Base-by-base conservation (phyloP, 1,139 yeast species). In the Ogataea hybrid region DNA sequence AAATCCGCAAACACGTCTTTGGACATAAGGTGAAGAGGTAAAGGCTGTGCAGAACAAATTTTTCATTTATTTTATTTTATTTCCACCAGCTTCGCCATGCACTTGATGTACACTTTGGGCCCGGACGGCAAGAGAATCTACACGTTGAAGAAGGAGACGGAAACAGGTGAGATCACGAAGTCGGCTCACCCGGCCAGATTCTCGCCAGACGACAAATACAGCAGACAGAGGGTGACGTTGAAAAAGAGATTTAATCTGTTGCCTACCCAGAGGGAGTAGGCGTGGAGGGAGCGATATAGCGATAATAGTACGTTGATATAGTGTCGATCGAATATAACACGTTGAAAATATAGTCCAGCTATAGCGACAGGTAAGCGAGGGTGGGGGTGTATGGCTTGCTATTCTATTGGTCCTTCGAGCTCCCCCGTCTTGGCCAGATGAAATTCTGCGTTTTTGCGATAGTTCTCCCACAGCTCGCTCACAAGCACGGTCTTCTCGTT, bases 161-260 rank as follows among this genome's bases (percentile, higher is more conserved):
- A 76, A 50, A 70, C 73, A 9, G 97, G 97, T 51, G 96, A 89
- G 68, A 89, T 92, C 74, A 94, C 99, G 65, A 88, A 89, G 73
- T 86, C 96, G 53, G 98, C 98, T 27, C 99, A 94, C 68, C 99
- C 99, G 50, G 98, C 99, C 44, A 82, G 99, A 69, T 92, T 92
- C 68, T 92, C 98, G 37, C 99, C 99, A 57, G 99, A 92, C 65
- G 99, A 92, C 78, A 92, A 92, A 72, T 92, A 88, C 75, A 92
- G 98, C 44, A 85, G 97, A 77, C 97, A 92, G 71, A 86, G 99
- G 78, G 97, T 92, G 41, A 92, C 97, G 41, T 78, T 92, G 64
- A 92, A 92, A 82, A 92, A 88, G 78, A 84, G 98, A 75, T 90
- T 73, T 67, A 84, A 84, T 56, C 67, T 92, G 67, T 77, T 94